phyloP scores from a whole-genome alignment of 1,139 yeast species.

The Scheffersomyces stambukii region DNA sequence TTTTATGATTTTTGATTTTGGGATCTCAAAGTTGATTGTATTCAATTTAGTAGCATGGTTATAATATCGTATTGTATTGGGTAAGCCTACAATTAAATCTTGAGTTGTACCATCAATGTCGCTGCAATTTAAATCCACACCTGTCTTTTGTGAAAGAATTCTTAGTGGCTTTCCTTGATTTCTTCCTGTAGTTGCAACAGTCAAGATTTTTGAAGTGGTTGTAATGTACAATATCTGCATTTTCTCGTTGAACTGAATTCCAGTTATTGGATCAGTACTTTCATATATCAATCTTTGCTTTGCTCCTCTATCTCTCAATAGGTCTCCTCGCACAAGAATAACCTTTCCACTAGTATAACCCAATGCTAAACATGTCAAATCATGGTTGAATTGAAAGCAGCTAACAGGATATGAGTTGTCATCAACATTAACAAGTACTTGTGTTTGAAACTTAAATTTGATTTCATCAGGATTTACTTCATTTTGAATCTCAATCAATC shows the following conservation, averaged over 20 bases:
- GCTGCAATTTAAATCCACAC: slow-evolving; percentile 71
- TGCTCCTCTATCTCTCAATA: slow-evolving; percentile 84
- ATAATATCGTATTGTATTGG: slow-evolving; percentile 51
- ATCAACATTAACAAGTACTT: slow-evolving; percentile 6
- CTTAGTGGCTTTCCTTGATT: slow-evolving; percentile 66
- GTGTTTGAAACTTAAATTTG: slow-evolving; percentile 10
- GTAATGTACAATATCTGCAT: slow-evolving; percentile 51
- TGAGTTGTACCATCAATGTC: slow-evolving; percentile 33
- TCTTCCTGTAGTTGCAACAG: slow-evolving; percentile 76
- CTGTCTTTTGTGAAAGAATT: slow-evolving; percentile 56
- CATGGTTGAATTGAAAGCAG: slow-evolving; percentile 52
- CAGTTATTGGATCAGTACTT: slow-evolving; percentile 75
- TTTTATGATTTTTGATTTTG: slow-evolving; percentile 51
- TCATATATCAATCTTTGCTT: slow-evolving; percentile 78
- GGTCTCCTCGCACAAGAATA: slow-evolving; percentile 79
- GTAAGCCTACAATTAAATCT: slow-evolving; percentile 51
- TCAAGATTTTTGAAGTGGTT: slow-evolving; percentile 65
- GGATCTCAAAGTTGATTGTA: slow-evolving; percentile 53
- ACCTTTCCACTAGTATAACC: slow-evolving; percentile 91
- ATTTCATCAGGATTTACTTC: slow-evolving; percentile 35
- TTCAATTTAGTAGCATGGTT: slow-evolving; percentile 53
- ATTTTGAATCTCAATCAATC: slow-evolving; percentile 31
- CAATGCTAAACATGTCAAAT: slow-evolving; percentile 64
- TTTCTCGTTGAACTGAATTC: slow-evolving; percentile 52
- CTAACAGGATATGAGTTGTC: slow-evolving; percentile 72